Evolutionary conservation across 352 stramenopile genomes (phyloP).

Genomic region (Globisporangium solare): DNA sequence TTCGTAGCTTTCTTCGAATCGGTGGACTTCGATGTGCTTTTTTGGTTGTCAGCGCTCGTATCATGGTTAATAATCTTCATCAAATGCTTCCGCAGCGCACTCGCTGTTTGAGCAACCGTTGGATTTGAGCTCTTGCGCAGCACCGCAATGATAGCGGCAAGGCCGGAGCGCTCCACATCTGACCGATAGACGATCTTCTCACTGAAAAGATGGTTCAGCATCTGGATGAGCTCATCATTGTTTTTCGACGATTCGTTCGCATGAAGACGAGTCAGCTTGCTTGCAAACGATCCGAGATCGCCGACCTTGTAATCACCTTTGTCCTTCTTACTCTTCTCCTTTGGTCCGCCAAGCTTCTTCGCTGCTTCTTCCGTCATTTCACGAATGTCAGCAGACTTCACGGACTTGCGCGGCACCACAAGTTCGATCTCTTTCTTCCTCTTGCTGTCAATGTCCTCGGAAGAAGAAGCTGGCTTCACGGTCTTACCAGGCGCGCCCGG

Average conservation of each 20-base stretch:
- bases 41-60: conserved; percentile 14
- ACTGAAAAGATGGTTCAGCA: conserved; percentile 69
- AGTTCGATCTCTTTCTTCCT: conserved; percentile 81
- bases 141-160: conserved; percentile 59
- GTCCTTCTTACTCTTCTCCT: conserved; percentile 47
- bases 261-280: conserved; percentile 53
- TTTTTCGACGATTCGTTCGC: conserved; percentile 71
- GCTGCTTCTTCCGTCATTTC: conserved; percentile 68
- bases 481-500: conserved; percentile 26
- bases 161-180: conserved; percentile 60
- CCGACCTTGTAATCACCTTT: conserved; percentile 66
- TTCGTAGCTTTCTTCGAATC: conserved; percentile 26
- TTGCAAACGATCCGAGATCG: conserved; percentile 48
- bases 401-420: conserved; percentile 66
- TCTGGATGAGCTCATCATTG: conserved; percentile 67
- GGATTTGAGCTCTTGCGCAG: conserved; percentile 68
- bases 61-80: conserved; percentile 62
- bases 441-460: conserved; percentile 59
- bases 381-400: conserved; percentile 72
- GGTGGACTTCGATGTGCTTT: conserved; percentile 23
- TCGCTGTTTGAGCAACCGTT: conserved; percentile 65
- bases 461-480: conserved; percentile 23
- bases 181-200: conserved; percentile 67
- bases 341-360: conserved; percentile 38
- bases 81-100: conserved; percentile 73